These are phyloP conservation scores for Nannochloropsis oceanica DNA, from an alignment of 108 stramenopile genomes.

Conservation along the genomic window DNA sequence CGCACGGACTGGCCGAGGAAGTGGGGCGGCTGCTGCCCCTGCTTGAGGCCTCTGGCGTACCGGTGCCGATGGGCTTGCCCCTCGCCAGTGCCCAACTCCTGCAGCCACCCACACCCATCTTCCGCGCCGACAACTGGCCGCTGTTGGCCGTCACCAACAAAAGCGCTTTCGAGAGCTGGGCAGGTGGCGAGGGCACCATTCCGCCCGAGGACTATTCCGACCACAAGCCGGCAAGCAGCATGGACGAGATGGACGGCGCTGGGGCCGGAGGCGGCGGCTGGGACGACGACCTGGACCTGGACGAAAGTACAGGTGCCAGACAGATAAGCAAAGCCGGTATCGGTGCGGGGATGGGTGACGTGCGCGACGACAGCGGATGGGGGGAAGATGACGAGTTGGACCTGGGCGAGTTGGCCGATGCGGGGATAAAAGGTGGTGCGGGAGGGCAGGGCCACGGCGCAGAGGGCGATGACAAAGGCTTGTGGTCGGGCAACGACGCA, in stretches of 20 bases:
- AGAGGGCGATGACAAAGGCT: not conserved
- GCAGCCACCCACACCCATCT: conserved; percentile 90
- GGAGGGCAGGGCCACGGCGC: not conserved
- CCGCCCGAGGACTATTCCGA: not conserved
- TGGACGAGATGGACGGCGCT: not conserved
- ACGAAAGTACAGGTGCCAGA: conserved; percentile 10
- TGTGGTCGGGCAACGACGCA: conserved; percentile 37
- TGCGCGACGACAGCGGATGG: conserved; percentile 24
- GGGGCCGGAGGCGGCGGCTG: conserved; percentile 10
- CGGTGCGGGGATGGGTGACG: not conserved
- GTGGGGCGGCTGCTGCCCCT: conserved; percentile 72
- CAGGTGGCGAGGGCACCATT: not conserved
- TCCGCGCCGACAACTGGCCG: conserved; percentile 84
- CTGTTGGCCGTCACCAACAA: conserved; percentile 40
- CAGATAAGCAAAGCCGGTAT: not conserved
- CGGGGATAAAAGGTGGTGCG: not conserved
- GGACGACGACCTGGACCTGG: conserved; percentile 53
- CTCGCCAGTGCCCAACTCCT: conserved; percentile 27
- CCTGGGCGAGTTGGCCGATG: conserved; percentile 14
- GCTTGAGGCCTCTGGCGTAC: conserved; percentile 48
- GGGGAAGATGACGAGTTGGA: conserved; percentile 41
- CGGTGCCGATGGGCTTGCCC: not conserved
- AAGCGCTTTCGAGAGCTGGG: not conserved
- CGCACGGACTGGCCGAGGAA: conserved; percentile 78
- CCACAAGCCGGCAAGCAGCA: not conserved